A percentile compares a stretch with the other conserved stretches of the same genome.
phyloP scores from a whole-genome alignment of 2,329 filamentous ascomycete species.

The Beauveria varroae region DNA sequence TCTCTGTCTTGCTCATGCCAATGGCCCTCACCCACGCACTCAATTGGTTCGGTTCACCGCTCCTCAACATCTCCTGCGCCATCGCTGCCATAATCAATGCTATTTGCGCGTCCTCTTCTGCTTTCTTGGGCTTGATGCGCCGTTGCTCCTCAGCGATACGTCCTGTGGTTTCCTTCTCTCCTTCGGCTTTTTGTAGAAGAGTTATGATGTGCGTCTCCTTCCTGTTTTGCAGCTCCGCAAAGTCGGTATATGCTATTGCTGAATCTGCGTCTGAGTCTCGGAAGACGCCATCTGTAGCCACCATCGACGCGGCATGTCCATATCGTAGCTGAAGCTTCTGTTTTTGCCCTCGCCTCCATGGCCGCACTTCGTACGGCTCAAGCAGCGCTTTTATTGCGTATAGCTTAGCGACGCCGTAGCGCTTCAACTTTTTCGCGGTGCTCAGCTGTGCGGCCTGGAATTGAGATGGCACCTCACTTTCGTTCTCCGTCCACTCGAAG shows the following conservation, averaged over 20 bases:
- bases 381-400: background rate
- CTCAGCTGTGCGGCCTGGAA: background rate
- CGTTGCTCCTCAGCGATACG: background rate
- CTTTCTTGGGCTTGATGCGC: background rate
- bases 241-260: background rate
- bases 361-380: background rate
- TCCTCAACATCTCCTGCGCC: background rate
- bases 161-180: background rate
- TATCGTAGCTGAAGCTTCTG: background rate
- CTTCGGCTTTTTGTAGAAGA: background rate
- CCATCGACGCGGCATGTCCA: background rate
- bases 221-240: background rate
- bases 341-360: background rate
- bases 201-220: background rate
- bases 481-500: background rate
- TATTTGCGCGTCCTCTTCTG: background rate
- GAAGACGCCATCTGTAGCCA: background rate
- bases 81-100: background rate
- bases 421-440: background rate
- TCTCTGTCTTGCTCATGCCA: background rate
- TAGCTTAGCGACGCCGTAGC: background rate
- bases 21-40: background rate
- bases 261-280: background rate
- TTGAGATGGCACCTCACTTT: background rate
- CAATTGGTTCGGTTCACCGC: background rate